Conservation (phyloP, 352 stramenopile genomes). For the Phytopythium ostracodes region DNA sequence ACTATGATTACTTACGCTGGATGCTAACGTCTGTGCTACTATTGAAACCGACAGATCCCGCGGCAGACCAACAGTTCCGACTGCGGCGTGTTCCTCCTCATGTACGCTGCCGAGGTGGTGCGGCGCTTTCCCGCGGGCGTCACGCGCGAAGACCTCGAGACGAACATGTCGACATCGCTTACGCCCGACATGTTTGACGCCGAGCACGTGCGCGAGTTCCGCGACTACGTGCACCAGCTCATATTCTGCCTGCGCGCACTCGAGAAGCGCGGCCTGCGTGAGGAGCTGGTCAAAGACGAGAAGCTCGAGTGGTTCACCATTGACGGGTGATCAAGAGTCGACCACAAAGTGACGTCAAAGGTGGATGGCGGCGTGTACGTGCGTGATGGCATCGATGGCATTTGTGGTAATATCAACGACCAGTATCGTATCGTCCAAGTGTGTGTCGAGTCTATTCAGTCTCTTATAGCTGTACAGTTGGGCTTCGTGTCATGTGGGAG, state of each 20-base stretch:
- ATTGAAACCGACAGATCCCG: slow-evolving; percentile 59
- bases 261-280: slow-evolving; percentile 37
- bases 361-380: neutral
- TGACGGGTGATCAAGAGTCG: slow-evolving; percentile 18
- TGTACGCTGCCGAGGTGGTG: slow-evolving; percentile 72
- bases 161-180: slow-evolving; percentile 39
- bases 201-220: slow-evolving; percentile 69
- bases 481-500: neutral
- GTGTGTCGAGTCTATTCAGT: neutral
- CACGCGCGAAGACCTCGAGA: slow-evolving; percentile 46
- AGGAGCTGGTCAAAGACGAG: slow-evolving; percentile 48
- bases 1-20: too few species aligned
- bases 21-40: neutral
- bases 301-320: slow-evolving; percentile 55
- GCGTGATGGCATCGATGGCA: neutral
- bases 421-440: neutral
- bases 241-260: slow-evolving; percentile 66
- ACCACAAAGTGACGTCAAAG: neutral
- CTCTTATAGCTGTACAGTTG: neutral
- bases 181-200: slow-evolving; percentile 56
- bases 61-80: slow-evolving; percentile 93
- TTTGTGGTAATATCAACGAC: neutral
- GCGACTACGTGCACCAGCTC: slow-evolving; percentile 75
- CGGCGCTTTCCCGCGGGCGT: slow-evolving; percentile 52
- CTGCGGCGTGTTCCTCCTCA: slow-evolving; percentile 86